Conservation (phyloP, 495 filamentous ascomycete species). For the Penicillium odoratum region DNA sequence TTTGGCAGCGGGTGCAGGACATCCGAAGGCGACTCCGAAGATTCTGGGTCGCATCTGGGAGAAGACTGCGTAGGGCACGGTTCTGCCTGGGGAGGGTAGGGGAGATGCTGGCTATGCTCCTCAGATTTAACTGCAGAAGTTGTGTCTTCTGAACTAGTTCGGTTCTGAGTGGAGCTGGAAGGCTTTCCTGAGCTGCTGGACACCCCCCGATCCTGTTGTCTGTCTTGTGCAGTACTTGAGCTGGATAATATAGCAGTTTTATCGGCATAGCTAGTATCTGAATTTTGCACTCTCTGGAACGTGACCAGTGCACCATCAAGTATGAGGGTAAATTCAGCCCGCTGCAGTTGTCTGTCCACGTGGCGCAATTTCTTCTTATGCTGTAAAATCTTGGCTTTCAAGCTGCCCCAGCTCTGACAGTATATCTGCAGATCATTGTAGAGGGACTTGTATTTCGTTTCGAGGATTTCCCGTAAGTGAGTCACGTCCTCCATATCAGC, state of each 20-base stretch:
- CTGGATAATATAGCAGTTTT: background rate
- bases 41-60: background rate
- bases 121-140: background rate
- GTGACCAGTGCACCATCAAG: conserved; percentile 26
- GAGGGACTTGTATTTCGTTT: conserved; percentile 34
- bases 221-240: background rate
- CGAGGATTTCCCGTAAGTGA: conserved; percentile 17
- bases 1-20: conserved; percentile 32
- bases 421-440: conserved; percentile 33
- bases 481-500: conserved; percentile 8
- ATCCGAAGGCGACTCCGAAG: conserved; percentile 37
- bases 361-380: conserved; percentile 41
- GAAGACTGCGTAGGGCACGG: background rate
- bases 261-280: background rate
- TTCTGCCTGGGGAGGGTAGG: background rate
- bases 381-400: conserved; percentile 33
- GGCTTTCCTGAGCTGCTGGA: background rate
- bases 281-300: conserved; percentile 26
- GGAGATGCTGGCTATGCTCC: background rate
- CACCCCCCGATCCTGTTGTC: background rate
- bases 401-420: conserved; percentile 22
- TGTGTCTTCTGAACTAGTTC: background rate
- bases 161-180: background rate
- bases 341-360: conserved; percentile 32
- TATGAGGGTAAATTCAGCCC: conserved; percentile 32